A percentile compares a stretch with the other conserved stretches of the same genome.
phyloP scores from a whole-genome alignment of 2,329 filamentous ascomycete species.

The Aureobasidium mangrovei region DNA sequence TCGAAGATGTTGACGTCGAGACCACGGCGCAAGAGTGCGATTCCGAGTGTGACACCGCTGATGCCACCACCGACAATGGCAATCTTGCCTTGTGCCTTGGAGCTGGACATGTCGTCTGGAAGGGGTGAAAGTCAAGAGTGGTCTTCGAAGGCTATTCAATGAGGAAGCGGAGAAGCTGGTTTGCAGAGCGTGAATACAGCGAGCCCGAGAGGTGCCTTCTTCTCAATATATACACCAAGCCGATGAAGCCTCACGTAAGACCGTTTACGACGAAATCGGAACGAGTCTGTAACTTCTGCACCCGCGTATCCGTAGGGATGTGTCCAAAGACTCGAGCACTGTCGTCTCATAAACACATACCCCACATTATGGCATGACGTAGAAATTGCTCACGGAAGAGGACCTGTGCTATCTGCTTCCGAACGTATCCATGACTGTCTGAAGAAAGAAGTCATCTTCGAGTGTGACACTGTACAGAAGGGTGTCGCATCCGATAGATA shows the following conservation, averaged over 20 bases:
- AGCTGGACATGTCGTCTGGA: neutral
- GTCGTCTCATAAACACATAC: too few species aligned
- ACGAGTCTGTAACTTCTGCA: too few species aligned
- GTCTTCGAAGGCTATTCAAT: neutral
- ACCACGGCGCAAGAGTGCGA: constrained; percentile 38
- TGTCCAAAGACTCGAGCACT: too few species aligned
- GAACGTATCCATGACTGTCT: too few species aligned
- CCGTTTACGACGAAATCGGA: neutral
- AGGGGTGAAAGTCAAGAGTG: neutral
- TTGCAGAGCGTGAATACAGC: neutral
- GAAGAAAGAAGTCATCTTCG: too few species aligned
- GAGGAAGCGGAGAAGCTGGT: too few species aligned
- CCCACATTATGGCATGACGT: too few species aligned
- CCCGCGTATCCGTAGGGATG: too few species aligned
- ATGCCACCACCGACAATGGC: constrained; percentile 55
- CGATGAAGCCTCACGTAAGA: neutral
- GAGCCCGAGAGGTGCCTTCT: neutral
- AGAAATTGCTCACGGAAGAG: too few species aligned
- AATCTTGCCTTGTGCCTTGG: constrained; percentile 33
- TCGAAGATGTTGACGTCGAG: constrained; percentile 48
- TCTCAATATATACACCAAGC: neutral
- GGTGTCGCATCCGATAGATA: too few species aligned
- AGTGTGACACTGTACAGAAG: too few species aligned
- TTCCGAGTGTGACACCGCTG: constrained; percentile 46
- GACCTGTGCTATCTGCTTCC: too few species aligned